Evolutionary conservation across 2,329 filamentous ascomycete species (phyloP), one percentile per base, ranked within the genome.

Genomic region (Coniella lustricola): DNA sequence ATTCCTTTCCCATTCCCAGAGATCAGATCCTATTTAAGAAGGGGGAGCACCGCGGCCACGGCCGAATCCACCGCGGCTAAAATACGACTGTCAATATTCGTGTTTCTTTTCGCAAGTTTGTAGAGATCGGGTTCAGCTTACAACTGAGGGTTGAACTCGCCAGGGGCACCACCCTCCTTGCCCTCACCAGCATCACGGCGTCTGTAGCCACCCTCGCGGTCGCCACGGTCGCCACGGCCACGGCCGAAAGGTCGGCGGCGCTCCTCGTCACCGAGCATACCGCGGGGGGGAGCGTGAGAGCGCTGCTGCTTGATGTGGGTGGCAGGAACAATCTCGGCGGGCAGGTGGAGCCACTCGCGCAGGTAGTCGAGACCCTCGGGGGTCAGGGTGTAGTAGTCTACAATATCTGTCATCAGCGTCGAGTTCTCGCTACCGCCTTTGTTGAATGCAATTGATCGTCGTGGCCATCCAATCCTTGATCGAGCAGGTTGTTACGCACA

Each of bases 301-400:
- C 93, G 89, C 82, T 96, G 90, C 81, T 96, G 90, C 88, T 98
- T 98, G 80, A 98, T 97, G 86, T 98, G 93, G 67, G 93, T 98
- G 67, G 94, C 90, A 64, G 93, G 93, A 62, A 98, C 93, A 70
- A 98, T 96, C 84, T 98, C 93, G 71, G 93, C 90, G 67, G 93
- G 93, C 66, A 98, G 87, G 79, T 98, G 93, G 65, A 98, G 90
- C 93, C 93, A 98, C 82, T 98, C 93, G 71, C 93, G 91, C 73
- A 98, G 90, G 84, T 98, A 98, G 81, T 97, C 91, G 72, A 98
- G 91, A 77, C 93, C 93, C 82, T 97, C 90, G 69, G 90, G 88
- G 72, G 91, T 96, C 75, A 98, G 85, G 75, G 93, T 96, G 85
- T 98, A 98, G 87, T 98, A 98, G 86, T 97, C 50, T 53, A n/a